Evolutionary conservation across 768 basidiomycete genomes (phyloP).

Genomic region (Panellus pusillus): DNA sequence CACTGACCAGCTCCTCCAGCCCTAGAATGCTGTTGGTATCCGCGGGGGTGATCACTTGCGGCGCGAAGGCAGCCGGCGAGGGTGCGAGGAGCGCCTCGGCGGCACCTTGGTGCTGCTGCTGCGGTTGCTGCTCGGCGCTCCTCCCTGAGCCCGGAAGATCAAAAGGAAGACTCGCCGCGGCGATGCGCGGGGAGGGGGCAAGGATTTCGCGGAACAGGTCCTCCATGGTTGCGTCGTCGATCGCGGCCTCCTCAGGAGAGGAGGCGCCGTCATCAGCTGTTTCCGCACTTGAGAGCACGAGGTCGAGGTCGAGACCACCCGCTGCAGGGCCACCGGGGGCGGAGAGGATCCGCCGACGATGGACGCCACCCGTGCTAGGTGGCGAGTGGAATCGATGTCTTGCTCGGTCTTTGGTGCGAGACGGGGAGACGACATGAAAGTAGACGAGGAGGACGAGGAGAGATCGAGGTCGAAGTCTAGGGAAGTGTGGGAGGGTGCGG

Average conservation of each 20-base stretch:
- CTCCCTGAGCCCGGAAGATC: conserved; percentile 14
- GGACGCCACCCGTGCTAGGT: conserved; percentile 98
- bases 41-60: conserved; percentile 20
- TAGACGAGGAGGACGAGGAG: conserved; percentile 29
- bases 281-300: conserved; percentile 23
- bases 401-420: conserved; percentile 29
- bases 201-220: conserved; percentile 70
- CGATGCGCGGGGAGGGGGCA: conserved; percentile 43
- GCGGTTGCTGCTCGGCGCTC: conserved; percentile 15
- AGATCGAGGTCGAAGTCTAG: conserved; percentile 34
- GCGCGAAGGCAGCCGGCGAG: conserved; percentile 22
- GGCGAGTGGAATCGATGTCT: conserved; percentile 78
- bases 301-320: conserved; percentile 66
- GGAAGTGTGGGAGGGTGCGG: conserved; percentile 34
- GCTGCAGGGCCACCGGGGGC: conserved; percentile 85
- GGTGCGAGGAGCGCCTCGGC: conserved; percentile 21
- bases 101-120: conserved; percentile 19
- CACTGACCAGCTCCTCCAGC: conserved; percentile 14
- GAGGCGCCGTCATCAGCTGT: conserved; percentile 24
- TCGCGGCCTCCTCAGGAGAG: conserved; percentile 22
- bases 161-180: conserved; percentile 34
- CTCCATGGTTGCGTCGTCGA: conserved; percentile 68
- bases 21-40: conserved; percentile 15
- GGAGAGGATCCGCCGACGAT: conserved; percentile 45
- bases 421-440: conserved; percentile 37